Conservation (phyloP, 495 filamentous ascomycete species). For the Neurospora intermedia region DNA sequence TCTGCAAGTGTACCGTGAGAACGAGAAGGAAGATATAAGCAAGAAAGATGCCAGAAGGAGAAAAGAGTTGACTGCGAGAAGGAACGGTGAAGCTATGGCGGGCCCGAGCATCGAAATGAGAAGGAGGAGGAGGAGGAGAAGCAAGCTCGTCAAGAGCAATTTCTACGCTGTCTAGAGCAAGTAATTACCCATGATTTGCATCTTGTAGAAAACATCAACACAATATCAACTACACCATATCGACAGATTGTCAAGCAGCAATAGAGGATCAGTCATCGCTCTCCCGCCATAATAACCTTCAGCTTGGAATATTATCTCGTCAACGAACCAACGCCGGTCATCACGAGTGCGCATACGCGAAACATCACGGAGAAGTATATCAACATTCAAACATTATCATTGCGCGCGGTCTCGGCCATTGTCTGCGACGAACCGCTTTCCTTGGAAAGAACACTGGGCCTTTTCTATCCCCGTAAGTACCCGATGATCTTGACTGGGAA, state of each 20-base stretch:
- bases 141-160: background rate
- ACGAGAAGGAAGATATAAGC: background rate
- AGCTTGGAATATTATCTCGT: background rate
- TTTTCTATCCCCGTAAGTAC: background rate
- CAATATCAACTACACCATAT: background rate
- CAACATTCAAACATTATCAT: background rate
- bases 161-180: background rate
- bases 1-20: background rate
- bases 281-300: background rate
- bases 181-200: background rate
- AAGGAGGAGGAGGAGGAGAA: background rate
- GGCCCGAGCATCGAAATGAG: background rate
- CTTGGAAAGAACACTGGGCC: background rate
- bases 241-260: background rate
- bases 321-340: background rate
- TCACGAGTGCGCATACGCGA: background rate
- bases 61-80: background rate
- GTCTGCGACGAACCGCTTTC: background rate
- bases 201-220: background rate
- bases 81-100: background rate
- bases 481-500: background rate
- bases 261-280: background rate
- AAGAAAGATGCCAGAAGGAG: background rate
- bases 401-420: background rate
- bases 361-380: background rate